Conservation (phyloP, 306 rosid genomes). For the Rosa rugosa region DNA sequence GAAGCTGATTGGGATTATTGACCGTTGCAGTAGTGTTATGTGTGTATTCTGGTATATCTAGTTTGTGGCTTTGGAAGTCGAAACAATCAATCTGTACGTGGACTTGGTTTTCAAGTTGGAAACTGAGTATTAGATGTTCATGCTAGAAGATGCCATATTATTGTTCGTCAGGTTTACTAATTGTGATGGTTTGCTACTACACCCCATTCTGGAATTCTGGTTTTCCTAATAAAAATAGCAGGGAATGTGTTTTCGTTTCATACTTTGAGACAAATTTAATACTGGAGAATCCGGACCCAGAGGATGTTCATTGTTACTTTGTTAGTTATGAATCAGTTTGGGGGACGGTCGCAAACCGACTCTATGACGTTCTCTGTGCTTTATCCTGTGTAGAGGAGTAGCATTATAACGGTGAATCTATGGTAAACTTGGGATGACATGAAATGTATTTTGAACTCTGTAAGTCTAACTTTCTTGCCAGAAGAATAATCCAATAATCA, state of each 20-base stretch:
- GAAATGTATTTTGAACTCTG: no score
- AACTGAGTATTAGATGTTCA: conserved; percentile 13
- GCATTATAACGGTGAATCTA: no score
- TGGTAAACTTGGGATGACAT: no score
- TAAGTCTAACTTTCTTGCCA: no score
- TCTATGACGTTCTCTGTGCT: no score
- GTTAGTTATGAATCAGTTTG: no score
- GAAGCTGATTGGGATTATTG: not conserved
- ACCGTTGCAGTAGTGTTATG: conserved; percentile 6
- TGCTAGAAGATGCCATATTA: not conserved
- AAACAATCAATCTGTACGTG: conserved; percentile 3
- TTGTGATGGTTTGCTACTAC: not conserved
- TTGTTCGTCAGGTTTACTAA: not conserved
- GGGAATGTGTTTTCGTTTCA: not conserved
- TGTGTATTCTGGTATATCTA: conserved; percentile 22
- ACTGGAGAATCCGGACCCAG: not conserved
- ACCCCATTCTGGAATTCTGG: not conserved
- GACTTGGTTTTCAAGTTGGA: conserved; percentile 19
- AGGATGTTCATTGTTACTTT: not conserved
- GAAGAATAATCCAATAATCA: no score
- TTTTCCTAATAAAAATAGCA: not conserved
- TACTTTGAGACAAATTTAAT: not conserved
- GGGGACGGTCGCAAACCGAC: no score
- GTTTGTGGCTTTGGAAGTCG: conserved; percentile 11
- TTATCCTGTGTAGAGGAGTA: no score